These are phyloP conservation scores for Hippophae rhamnoides DNA, from an alignment of 306 rosid genomes.

Conservation along the genomic window DNA sequence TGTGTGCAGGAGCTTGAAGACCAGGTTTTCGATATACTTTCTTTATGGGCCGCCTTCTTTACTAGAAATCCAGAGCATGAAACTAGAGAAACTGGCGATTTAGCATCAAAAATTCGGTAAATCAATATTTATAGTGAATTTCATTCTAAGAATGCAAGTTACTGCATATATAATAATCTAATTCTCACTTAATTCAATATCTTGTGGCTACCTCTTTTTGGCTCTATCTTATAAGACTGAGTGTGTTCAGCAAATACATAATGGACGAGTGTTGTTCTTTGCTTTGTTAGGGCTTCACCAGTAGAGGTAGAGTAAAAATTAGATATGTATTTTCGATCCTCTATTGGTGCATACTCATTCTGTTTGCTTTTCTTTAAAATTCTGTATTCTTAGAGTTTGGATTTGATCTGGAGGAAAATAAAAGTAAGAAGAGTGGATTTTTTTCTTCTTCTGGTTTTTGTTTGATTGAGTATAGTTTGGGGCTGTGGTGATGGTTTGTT, in stretches of 20 bases:
- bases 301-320: no score
- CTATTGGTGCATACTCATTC: no score
- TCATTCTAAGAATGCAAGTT: background rate
- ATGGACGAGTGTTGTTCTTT: background rate
- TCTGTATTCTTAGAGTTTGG: no score
- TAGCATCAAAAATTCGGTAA: slow-evolving; percentile 63
- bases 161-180: background rate
- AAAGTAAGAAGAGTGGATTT: no score
- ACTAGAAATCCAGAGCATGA: slow-evolving; percentile 57
- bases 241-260: background rate
- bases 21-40: slow-evolving; percentile 87
- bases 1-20: slow-evolving; percentile 77
- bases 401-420: no score
- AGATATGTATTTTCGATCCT: no score
- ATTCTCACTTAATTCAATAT: background rate
- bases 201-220: background rate
- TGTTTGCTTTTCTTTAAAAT: no score
- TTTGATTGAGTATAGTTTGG: no score
- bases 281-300: no score
- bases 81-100: slow-evolving; percentile 46
- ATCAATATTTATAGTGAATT: slow-evolving; percentile 17
- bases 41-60: slow-evolving; percentile 78
- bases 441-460: no score
- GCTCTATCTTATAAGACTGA: slow-evolving; percentile 4
- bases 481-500: no score